Conservation (phyloP, 768 basidiomycete species). For the Lactarius hatsudake region DNA sequence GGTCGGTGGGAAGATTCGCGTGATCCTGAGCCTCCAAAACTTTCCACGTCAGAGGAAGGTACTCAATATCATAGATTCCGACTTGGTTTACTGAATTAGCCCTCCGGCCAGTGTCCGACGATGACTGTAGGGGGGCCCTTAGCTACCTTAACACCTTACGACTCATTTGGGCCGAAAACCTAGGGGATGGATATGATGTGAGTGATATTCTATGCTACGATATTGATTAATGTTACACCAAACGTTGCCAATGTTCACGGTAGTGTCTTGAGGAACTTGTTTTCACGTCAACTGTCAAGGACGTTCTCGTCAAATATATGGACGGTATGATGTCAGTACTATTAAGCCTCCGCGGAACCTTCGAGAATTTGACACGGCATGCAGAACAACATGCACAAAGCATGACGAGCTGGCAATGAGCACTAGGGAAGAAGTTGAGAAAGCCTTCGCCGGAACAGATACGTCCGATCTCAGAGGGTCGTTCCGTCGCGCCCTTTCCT, state of each 20-base stretch:
- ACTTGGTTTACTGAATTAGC: not conserved
- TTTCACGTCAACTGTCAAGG: not conserved
- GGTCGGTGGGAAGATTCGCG: not conserved
- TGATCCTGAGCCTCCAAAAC: not conserved
- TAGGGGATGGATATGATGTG: not conserved
- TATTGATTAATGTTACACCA: not conserved
- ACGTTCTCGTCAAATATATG: not conserved
- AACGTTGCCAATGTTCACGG: not conserved
- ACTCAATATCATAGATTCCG: not conserved
- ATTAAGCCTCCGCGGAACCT: not conserved
- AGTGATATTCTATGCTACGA: not conserved
- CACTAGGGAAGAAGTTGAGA: not conserved
- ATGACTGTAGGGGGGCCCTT: not conserved
- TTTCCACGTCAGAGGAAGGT: not conserved
- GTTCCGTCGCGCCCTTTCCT: not conserved
- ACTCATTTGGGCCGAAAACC: not conserved
- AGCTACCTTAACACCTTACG: not conserved
- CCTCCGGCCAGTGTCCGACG: not conserved
- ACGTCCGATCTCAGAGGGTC: not conserved
- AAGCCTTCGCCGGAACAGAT: not conserved
- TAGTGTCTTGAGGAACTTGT: not conserved
- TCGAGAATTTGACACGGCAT: not conserved
- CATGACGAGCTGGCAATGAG: not conserved
- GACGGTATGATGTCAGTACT: not conserved
- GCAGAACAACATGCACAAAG: not conserved